Percentiles rank a stretch among this genome's conserved stretches.
Evolutionary conservation across 140 eudicot species (phyloP).

Genomic region (Flaveria floridana): DNA sequence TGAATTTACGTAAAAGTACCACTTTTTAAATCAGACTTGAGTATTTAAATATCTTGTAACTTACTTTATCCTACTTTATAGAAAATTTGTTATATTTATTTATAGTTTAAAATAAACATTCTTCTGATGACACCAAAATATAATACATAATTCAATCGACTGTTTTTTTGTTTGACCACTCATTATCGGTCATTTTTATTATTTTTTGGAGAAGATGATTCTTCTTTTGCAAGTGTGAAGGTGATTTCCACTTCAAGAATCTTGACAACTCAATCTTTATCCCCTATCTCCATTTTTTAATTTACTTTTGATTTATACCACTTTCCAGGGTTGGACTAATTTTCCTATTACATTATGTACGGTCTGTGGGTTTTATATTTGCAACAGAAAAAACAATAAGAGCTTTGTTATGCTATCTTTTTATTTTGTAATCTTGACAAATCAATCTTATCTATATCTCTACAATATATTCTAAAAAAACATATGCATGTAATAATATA

Average conservation of each 20-base stretch:
- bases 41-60: no score
- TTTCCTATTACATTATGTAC: not conserved
- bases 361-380: not conserved
- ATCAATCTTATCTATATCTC: no score
- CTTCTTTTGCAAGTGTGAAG: slow-evolving; percentile 20
- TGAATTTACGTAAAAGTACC: no score
- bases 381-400: not conserved
- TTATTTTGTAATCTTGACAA: no score
- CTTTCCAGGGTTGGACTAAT: slow-evolving; percentile 13
- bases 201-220: not conserved
- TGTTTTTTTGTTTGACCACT: not conserved
- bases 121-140: not conserved
- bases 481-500: not conserved
- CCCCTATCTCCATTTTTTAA: not conserved
- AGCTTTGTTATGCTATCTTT: no score
- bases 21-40: no score
- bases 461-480: not conserved
- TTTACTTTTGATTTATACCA: slow-evolving; percentile 13
- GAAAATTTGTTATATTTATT: no score
- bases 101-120: not conserved
- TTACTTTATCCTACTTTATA: no score
- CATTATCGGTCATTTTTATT: not conserved
- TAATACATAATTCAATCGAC: not conserved
- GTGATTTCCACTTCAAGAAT: slow-evolving; percentile 27
- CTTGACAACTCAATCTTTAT: slow-evolving; percentile 23